Evolutionary conservation across 768 basidiomycete genomes (phyloP), one percentile per base, ranked within the genome.

Genomic region (Fomitopsis pulvina): DNA sequence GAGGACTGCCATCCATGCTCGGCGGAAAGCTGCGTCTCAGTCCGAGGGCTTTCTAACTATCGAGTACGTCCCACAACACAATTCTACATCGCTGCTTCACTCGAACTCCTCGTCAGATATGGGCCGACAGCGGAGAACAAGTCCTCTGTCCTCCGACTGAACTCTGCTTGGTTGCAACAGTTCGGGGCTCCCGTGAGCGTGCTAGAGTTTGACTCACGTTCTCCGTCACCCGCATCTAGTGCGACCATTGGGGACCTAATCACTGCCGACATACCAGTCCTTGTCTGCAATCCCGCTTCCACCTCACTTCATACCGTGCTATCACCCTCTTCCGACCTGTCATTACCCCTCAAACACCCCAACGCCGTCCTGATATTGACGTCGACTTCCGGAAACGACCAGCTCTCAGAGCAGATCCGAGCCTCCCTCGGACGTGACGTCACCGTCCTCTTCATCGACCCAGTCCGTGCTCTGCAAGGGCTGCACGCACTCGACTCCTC

Each of bases 201-300:
- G 2, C 48, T 51, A 1, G 67, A 68, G 45, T 51, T 65, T n/a
- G 38, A 47, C 49, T n/a, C n/a, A n/a, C 48, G 5, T 42, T 40
- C 38, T 47, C 44, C 38, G 18, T 51, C 26, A n/a, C 16, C 32
- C 16, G 41, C 57, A 9, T 49, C 45, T 3, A 41, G 22, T 45
- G 24, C 48, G 41, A 34, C 28, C 47, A 39, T 20, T 54, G n/a
- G 53, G 52, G 38, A 44, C 3, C 53, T 67, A 3, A 60, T 60
- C 52, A 51, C 60, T 53, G 80, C 81, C 7, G 84, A 88, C 57
- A 68, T 86, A 30, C 73, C 82, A n/a, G 63, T 90, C 53, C 55
- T 88, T 16, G 68, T 86, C 14, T 76, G 69, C 59, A 85, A 87
- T 52, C 82, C 85, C 5, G 50, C 81, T 32, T 73, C 76, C 20